Evolutionary conservation across 441 rosid genomes (phyloP).

Genomic region (Syzygium malaccense): DNA sequence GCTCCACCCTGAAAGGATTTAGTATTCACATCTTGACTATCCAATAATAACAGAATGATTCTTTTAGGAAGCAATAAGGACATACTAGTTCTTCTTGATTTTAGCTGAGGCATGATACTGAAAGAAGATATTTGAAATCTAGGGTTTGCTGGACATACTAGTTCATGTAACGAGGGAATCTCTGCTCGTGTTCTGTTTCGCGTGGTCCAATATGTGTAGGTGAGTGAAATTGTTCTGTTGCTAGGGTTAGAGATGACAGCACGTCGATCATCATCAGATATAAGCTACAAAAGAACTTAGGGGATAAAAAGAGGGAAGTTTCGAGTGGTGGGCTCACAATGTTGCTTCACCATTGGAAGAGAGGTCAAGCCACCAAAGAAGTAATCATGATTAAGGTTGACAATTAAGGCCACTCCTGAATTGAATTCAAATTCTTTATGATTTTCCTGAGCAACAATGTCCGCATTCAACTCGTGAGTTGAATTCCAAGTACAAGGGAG

Average conservation of each 20-base stretch:
- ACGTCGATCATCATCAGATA: not conserved
- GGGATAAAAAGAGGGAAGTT: not conserved
- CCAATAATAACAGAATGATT: not conserved
- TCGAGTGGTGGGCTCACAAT: not conserved
- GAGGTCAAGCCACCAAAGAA: not conserved
- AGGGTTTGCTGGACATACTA: not conserved
- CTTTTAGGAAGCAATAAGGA: not conserved
- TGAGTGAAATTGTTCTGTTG: not conserved
- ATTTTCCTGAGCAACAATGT: not conserved
- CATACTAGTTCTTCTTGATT: too few relatives aligned
- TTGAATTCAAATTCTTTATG: not conserved
- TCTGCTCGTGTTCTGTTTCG: not conserved
- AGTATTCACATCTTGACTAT: not conserved
- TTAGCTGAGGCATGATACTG: not conserved
- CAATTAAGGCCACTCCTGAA: not conserved
- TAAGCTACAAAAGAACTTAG: not conserved
- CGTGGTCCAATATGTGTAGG: not conserved
- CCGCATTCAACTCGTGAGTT: not conserved
- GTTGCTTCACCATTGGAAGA: not conserved
- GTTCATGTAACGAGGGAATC: not conserved
- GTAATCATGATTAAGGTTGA: not conserved
- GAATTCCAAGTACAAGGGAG: not conserved
- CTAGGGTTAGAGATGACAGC: not conserved
- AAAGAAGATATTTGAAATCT: not conserved
- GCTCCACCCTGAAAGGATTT: not conserved